Conservation (phyloP, 1,284 basidiomycete genomes). For the Inonotus hispidus region DNA sequence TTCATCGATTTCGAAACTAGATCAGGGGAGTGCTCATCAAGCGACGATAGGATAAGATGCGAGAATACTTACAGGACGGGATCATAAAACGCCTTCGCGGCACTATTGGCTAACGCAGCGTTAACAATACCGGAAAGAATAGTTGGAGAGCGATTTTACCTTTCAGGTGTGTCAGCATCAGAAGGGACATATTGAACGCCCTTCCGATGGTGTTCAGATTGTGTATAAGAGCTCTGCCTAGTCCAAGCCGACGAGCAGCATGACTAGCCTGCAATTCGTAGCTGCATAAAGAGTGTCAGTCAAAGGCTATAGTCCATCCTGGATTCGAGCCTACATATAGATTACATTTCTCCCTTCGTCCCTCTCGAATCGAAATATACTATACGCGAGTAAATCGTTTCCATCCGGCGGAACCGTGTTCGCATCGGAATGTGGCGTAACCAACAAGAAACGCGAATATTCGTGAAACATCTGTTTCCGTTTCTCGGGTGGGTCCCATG, state of each 20-base stretch:
- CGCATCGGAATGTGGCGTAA: constrained; percentile 25
- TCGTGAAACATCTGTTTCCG: constrained; percentile 53
- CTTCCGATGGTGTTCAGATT: constrained; percentile 45
- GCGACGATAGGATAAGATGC: not conserved
- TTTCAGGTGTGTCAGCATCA: constrained; percentile 71
- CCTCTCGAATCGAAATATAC: constrained; percentile 66
- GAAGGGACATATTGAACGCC: constrained; percentile 54
- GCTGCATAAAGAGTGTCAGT: constrained; percentile 32
- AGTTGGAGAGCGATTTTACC: constrained; percentile 33
- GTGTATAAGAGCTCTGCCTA: constrained; percentile 51
- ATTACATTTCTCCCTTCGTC: constrained; percentile 53
- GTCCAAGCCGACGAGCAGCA: constrained; percentile 40
- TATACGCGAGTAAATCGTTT: constrained; percentile 41
- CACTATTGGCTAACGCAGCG: constrained; percentile 41
- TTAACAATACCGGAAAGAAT: not conserved
- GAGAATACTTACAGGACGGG: constrained; percentile 42
- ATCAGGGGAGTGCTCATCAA: not conserved
- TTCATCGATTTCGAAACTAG: constrained; percentile 51
- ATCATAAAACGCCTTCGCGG: constrained; percentile 52
- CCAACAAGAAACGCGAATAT: constrained; percentile 54
- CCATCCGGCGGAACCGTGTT: constrained; percentile 19
- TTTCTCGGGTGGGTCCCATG: constrained; percentile 59
- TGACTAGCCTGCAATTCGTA: constrained; percentile 65
- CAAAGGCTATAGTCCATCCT: not conserved
- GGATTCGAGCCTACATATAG: constrained; percentile 51